Evolutionary conservation across 306 rosid species (phyloP), one percentile per base, ranked within the genome.

Genomic region (Dalbergia cochinchinensis): DNA sequence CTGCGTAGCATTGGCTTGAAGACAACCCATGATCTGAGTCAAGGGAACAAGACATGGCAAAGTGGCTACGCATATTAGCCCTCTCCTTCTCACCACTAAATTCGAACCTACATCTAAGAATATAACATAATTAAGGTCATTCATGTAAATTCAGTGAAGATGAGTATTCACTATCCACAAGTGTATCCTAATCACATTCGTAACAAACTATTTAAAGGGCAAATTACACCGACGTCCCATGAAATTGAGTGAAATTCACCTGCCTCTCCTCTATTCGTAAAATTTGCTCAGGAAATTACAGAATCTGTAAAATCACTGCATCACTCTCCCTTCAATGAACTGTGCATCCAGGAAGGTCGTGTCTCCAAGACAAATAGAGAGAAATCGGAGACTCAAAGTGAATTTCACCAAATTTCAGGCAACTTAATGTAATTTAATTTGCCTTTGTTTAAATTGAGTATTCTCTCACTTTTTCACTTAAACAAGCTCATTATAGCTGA

Each of bases 21-120:
- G 78, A 22, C 67, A 77, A 71, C 37, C 83, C 44, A 81, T 19
- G 78, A 79, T 70, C 33, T 86, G 86, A 77, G 20, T 73, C 60
- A 73, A 74, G 8, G 89, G 85, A 84, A 90, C 88, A 79, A 94
- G 88, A 71, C 88, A 85, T 4, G 95, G 95, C 68, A 89, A 75
- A 71, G 90, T 82, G 65, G 94, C 87, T 51, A 89, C 61, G 83
- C 86, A 57, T 18, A 91, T 60, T 8, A 91, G 64, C 59, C 84
- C 89, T 64, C 84, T 83, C 78, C 97, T 91, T 69, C 88, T 86
- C 64, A 6, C 87, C 83, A 47, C 78, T 75, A 78, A 82, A 44
- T 16, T 41, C 42, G 53, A 15, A n/a, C 50, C 69, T 71, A 15
- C 50, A 71, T 77, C 59, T 67, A 67, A 7, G 4, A 1, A 18